Conservation (phyloP, 306 rosid species). For the Casuarina glauca region DNA sequence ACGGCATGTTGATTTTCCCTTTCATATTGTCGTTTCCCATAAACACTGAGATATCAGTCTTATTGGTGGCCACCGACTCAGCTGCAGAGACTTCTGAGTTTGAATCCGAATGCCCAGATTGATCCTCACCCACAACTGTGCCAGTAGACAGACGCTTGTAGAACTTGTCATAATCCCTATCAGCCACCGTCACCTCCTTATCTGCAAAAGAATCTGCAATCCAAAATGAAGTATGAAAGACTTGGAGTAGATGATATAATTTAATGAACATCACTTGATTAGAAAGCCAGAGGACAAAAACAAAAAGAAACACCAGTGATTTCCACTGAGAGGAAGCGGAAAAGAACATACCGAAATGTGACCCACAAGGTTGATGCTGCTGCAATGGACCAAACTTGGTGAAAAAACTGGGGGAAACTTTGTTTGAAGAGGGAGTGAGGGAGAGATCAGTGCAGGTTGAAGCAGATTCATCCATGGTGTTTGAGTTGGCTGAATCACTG, state of each 20-base stretch:
- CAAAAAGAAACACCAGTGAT: no score
- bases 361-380: conserved; percentile 26
- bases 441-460: conserved; percentile 70
- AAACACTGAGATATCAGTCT: conserved; percentile 42
- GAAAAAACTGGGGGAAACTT: conserved; percentile 15
- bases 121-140: conserved; percentile 38
- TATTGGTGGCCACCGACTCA: conserved; percentile 64
- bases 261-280: background rate
- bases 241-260: background rate
- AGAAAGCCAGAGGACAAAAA: background rate
- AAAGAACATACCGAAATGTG: conserved; percentile 37
- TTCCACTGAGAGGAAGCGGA: no score
- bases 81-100: conserved; percentile 73
- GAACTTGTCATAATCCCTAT: conserved; percentile 32
- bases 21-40: conserved; percentile 38
- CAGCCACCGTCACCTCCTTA: conserved; percentile 8
- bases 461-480: conserved; percentile 54
- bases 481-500: conserved; percentile 60
- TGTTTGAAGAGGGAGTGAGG: conserved; percentile 49
- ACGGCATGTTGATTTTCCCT: conserved; percentile 35
- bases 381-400: conserved; percentile 21
- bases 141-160: conserved; percentile 16
- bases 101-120: conserved; percentile 64
- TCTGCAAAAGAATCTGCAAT: conserved; percentile 37
- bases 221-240: conserved; percentile 1